These are phyloP conservation scores for Curvularia verruculosa DNA, from an alignment of 2,329 filamentous ascomycete species.

Conservation along the genomic window DNA sequence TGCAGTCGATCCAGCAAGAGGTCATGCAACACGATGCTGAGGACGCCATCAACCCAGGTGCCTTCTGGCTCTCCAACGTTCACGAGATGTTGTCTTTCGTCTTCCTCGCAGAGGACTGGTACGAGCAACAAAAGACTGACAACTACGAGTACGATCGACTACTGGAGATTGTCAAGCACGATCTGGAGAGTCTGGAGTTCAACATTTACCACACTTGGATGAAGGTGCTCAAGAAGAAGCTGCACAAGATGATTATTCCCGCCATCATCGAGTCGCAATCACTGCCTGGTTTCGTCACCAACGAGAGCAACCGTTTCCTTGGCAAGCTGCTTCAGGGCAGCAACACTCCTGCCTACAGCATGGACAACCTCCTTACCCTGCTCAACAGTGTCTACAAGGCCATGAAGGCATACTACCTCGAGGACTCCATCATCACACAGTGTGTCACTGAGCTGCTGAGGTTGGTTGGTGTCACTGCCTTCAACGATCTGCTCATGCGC, in stretches of 20 bases:
- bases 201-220: slow-evolving; percentile 99
- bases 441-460: slow-evolving; percentile 92
- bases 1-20: slow-evolving; percentile 99
- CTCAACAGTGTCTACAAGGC: slow-evolving; percentile 97
- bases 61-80: slow-evolving; percentile 99
- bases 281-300: slow-evolving; percentile 96
- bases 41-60: slow-evolving; percentile 93
- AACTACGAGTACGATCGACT: slow-evolving; percentile 99
- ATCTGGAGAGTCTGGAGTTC: slow-evolving; percentile 96
- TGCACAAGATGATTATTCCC: slow-evolving; percentile 99
- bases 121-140: slow-evolving; percentile 98
- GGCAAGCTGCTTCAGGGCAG: slow-evolving; percentile 93
- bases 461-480: slow-evolving; percentile 94
- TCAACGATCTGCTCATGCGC: slow-evolving; percentile 97
- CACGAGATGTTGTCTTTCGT: slow-evolving; percentile 99
- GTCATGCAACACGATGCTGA: slow-evolving; percentile 99
- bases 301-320: slow-evolving; percentile 96
- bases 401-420: slow-evolving; percentile 98
- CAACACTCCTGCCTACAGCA: slow-evolving; percentile 94
- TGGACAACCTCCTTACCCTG: slow-evolving; percentile 96
- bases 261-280: slow-evolving; percentile 99
- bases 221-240: slow-evolving; percentile 99
- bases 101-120: slow-evolving; percentile 99
- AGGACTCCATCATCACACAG: slow-evolving; percentile 94
- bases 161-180: slow-evolving; percentile 98